Evolutionary conservation across 768 basidiomycete genomes (phyloP).

Genomic region (Boletellus emodensis): DNA sequence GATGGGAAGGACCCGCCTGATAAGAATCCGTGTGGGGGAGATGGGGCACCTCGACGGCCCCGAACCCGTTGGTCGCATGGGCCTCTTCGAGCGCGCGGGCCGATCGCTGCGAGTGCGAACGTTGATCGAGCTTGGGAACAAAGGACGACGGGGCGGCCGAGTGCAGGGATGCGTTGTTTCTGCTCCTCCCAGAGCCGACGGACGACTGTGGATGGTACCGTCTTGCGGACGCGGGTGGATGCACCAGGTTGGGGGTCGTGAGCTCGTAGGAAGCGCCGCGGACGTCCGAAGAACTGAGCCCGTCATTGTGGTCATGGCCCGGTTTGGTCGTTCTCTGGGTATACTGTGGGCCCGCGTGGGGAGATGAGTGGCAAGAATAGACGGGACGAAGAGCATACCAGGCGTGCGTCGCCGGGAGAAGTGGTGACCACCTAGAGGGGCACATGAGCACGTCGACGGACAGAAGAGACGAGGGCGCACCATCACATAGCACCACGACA

Average conservation of each 20-base stretch:
- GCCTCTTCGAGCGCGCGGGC: constrained; percentile 16
- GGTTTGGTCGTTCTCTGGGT: constrained; percentile 21
- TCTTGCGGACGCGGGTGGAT: constrained; percentile 12
- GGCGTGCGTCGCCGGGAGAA: constrained; percentile 62
- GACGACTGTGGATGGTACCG: constrained; percentile 20
- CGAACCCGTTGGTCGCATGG: constrained; percentile 10
- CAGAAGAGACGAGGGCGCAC: constrained; percentile 37
- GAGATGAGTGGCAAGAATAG: constrained; percentile 5
- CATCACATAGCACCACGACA: constrained; percentile 75
- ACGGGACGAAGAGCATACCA: constrained; percentile 46
- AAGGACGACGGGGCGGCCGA: constrained; percentile 10
- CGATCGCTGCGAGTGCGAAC: constrained; percentile 19
- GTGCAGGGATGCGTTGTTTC: constrained; percentile 6
- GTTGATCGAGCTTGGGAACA: constrained; percentile 9
- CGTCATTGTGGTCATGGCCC: constrained; percentile 17
- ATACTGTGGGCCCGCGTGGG: constrained; percentile 14
- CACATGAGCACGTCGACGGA: neutral
- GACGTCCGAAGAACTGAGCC: constrained; percentile 19
- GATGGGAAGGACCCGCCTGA: constrained; percentile 3
- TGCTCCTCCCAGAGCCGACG: constrained; percentile 20
- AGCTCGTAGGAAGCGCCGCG: constrained; percentile 30
- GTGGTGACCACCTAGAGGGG: constrained; percentile 54
- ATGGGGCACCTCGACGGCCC: neutral
- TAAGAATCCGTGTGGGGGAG: constrained; percentile 7
- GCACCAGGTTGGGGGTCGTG: constrained; percentile 16